Percentiles rank a stretch among this genome's conserved stretches.
phyloP scores from a whole-genome alignment of 768 basidiomycete species.

The Tulasnella sp. region DNA sequence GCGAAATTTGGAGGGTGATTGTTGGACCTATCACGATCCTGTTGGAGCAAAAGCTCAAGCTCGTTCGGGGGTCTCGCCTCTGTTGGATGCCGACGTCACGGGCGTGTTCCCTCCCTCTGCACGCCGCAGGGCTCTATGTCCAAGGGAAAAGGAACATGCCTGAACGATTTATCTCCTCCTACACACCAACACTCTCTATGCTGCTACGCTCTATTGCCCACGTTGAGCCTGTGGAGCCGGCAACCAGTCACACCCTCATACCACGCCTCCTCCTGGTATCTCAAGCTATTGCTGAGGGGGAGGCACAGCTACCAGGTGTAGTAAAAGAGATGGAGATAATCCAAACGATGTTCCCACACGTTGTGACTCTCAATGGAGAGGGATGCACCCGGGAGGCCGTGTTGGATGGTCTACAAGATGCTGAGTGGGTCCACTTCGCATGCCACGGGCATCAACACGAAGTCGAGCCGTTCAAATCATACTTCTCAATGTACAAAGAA shows the following conservation, averaged over 20 bases:
- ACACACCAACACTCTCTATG: constrained; percentile 5
- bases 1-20: too few relatives aligned
- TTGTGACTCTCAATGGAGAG: neutral
- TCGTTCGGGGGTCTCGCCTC: too few relatives aligned
- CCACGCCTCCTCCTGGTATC: neutral
- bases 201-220: neutral
- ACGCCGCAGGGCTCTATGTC: constrained; percentile 11
- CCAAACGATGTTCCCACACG: neutral
- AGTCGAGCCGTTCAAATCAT: neutral
- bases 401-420: neutral
- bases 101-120: constrained; percentile 3
- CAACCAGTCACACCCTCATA: neutral
- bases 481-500: neutral
- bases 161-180: constrained; percentile 12
- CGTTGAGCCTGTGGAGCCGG: too few relatives aligned
- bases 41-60: too few relatives aligned
- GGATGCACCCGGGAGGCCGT: constrained; percentile 5
- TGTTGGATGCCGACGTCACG: neutral
- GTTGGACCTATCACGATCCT: too few relatives aligned
- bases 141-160: neutral
- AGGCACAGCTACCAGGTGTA: neutral
- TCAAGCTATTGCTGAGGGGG: neutral
- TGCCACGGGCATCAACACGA: constrained; percentile 4
- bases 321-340: neutral
- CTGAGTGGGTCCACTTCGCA: constrained; percentile 11